Evolutionary conservation across 768 basidiomycete species (phyloP), one percentile per base, ranked within the genome.

Genomic region (Lentinula aciculospora): DNA sequence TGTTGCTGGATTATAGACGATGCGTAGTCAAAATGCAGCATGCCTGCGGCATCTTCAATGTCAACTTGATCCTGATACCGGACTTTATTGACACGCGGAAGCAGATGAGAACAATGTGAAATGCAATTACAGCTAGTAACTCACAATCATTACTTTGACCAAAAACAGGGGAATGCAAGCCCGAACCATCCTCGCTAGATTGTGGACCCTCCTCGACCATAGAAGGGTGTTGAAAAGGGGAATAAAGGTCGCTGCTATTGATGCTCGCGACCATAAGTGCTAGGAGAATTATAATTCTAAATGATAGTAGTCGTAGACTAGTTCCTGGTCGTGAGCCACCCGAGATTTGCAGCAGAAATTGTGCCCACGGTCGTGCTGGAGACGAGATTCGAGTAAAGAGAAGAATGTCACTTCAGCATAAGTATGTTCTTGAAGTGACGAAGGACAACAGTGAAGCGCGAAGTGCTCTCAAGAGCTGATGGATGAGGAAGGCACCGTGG

Each of bases 151-250:
- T 77, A 60, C 74, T 72, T 73, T 76, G 74, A 57, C 74, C 75
- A 71, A 86, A 85, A 53, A 83, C 78, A 63, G 89, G 88, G 2
- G 88, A 89, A 64, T 88, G 86, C 23, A 89, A 71, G 60, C 85
- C 87, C 53, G 88, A 89, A 66, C 85, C 82, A 65, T 88, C 88
- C 67, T 89, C 87, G 69, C 84, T 86, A 23, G 85, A 87, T 71
- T 83, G 85, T 44, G 80, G 78, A 37, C 84, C 81, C 65, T 88
- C 86, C 67, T 88, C 88, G 58, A 76, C 70, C 60, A 77, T 72
- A 69, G 80, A 76, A 58, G 66, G 61, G 57, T 75, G 72, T 49
- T 79, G 79, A 69, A 83, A 84, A 17, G 83, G 79, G 12, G 82
- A 74, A 67, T 79, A 85, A 50, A 81, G 73, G 71, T 82, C 84